These are phyloP conservation scores for Phytopythium mirpurense DNA, from an alignment of 352 stramenopile genomes.

Conservation along the genomic window DNA sequence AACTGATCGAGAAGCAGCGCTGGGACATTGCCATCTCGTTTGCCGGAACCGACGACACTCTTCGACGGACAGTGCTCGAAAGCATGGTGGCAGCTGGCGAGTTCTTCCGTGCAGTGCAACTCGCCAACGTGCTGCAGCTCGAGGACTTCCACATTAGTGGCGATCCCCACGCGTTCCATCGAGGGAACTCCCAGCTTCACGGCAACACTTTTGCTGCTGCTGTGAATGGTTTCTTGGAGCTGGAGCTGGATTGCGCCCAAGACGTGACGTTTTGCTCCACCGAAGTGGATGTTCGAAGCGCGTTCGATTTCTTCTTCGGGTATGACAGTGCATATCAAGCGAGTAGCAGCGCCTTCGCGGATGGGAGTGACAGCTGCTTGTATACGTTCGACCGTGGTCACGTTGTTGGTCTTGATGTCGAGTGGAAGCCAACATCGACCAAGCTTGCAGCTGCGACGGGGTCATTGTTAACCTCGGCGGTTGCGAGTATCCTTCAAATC, in stretches of 20 bases:
- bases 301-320: conserved; percentile 25
- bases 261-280: conserved; percentile 37
- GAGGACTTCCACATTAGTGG: conserved; percentile 21
- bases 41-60: conserved; percentile 43
- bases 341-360: too few species aligned
- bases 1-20: conserved; percentile 57
- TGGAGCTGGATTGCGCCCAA: conserved; percentile 16
- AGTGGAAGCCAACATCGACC: conserved; percentile 56
- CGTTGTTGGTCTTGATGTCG: conserved; percentile 59
- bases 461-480: conserved; percentile 15
- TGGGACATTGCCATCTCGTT: conserved; percentile 71
- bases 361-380: background rate
- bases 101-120: conserved; percentile 23
- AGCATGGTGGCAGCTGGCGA: conserved; percentile 40
- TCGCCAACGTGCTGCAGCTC: conserved; percentile 38
- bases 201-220: conserved; percentile 13
- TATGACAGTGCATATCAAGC: background rate
- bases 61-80: conserved; percentile 42
- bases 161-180: conserved; percentile 2
- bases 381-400: background rate
- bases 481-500: conserved; percentile 67
- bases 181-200: background rate
- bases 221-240: conserved; percentile 26
- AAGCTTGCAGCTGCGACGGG: conserved; percentile 23
- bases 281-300: conserved; percentile 22